Evolutionary conservation across 2,329 filamentous ascomycete genomes (phyloP).

Genomic region (Penicillium sp.): DNA sequence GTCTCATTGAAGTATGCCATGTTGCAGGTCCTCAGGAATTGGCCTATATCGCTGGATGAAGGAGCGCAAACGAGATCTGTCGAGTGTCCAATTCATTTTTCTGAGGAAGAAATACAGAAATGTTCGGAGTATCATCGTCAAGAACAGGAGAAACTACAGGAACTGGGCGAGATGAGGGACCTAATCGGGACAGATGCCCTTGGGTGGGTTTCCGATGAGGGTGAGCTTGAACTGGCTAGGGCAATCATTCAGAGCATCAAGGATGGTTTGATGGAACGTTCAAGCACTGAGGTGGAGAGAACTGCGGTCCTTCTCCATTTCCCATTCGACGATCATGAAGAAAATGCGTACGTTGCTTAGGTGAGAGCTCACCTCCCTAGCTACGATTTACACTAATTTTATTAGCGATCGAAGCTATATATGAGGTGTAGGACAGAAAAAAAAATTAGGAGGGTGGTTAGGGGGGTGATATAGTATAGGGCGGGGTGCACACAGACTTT

Average conservation of each 20-base stretch:
- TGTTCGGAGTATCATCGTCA: constrained; percentile 9
- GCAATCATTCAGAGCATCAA: constrained; percentile 17
- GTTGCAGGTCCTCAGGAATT: constrained; percentile 19
- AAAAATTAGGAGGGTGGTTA: no score
- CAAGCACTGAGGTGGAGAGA: constrained; percentile 20
- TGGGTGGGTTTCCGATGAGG: constrained; percentile 25
- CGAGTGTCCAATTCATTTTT: constrained; percentile 20
- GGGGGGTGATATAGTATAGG: no score
- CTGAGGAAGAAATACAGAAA: constrained; percentile 16
- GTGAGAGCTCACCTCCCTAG: no score
- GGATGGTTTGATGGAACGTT: constrained; percentile 19
- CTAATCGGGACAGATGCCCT: constrained; percentile 22
- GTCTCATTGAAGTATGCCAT: constrained; percentile 20
- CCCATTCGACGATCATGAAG: no score
- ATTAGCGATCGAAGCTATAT: no score
- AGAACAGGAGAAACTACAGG: constrained; percentile 19
- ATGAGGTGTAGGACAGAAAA: no score
- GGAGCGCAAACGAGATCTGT: not conserved
- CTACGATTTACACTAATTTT: no score
- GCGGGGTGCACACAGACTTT: no score
- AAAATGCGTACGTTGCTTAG: no score
- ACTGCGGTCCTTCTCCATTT: no score
- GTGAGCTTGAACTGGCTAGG: constrained; percentile 20
- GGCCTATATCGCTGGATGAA: constrained; percentile 18
- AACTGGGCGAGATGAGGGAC: constrained; percentile 21